These are phyloP conservation scores for Apiotrichum akiyoshidainum DNA, from an alignment of 1,284 basidiomycete genomes.

Conservation along the genomic window DNA sequence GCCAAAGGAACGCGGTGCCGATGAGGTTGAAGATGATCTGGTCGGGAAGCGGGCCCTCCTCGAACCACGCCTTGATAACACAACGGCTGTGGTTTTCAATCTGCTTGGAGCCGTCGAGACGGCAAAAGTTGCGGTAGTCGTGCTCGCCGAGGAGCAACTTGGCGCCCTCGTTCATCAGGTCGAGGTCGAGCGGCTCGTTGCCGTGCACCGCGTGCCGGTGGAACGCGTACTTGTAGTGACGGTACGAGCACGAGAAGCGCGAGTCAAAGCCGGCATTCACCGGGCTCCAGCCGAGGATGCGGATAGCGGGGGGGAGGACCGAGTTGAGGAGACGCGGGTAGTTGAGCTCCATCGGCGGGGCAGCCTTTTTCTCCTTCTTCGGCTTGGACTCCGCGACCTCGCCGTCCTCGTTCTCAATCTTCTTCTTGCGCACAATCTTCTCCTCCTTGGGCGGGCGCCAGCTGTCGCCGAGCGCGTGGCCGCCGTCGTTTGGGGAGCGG, in stretches of 20 bases:
- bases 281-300: constrained; percentile 93
- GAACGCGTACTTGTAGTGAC: constrained; percentile 99
- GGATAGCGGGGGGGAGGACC: constrained; percentile 84
- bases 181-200: constrained; percentile 61
- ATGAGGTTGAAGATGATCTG: constrained; percentile 76
- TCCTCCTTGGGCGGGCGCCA: constrained; percentile 22
- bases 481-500: constrained; percentile 33
- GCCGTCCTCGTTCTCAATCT: background rate
- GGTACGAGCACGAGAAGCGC: constrained; percentile 76
- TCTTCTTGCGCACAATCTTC: constrained; percentile 5
- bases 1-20: constrained; percentile 89
- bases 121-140: constrained; percentile 95
- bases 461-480: constrained; percentile 27
- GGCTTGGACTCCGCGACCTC: constrained; percentile 3
- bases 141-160: constrained; percentile 75
- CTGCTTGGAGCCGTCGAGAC: constrained; percentile 91
- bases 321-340: constrained; percentile 82
- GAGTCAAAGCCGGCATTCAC: constrained; percentile 77
- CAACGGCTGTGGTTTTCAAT: constrained; percentile 60
- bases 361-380: constrained; percentile 2
- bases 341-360: constrained; percentile 60
- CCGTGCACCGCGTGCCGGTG: constrained; percentile 43
- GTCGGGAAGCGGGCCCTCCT: constrained; percentile 17
- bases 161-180: constrained; percentile 74
- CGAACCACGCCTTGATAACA: constrained; percentile 43